Evolutionary conservation across 352 stramenopile genomes (phyloP).

Genomic region (Globisporangium nodosum): DNA sequence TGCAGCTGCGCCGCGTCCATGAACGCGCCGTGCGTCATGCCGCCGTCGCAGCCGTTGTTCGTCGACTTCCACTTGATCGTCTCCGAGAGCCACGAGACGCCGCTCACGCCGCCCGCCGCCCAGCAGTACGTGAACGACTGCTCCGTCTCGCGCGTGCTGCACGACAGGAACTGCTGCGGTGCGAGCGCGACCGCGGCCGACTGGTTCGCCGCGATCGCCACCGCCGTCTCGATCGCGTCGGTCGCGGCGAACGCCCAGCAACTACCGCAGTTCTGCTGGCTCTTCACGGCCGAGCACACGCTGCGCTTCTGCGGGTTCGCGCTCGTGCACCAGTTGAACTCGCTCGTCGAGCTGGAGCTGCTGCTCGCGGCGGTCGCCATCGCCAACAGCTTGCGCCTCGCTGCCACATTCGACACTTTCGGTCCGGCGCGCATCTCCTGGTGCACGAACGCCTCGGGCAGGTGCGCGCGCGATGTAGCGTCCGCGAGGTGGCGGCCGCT

Average conservation of each 20-base stretch:
- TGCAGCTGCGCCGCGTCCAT: slow-evolving; percentile 57
- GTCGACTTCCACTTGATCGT: slow-evolving; percentile 71
- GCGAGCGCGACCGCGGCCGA: slow-evolving; percentile 55
- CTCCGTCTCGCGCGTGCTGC: slow-evolving; percentile 55
- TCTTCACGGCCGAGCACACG: slow-evolving; percentile 76
- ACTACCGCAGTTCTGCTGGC: slow-evolving; percentile 75
- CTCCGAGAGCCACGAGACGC: slow-evolving; percentile 48
- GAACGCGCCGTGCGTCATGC: slow-evolving; percentile 80
- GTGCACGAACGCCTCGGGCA: slow-evolving; percentile 54
- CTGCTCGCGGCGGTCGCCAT: slow-evolving; percentile 11
- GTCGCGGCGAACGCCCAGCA: slow-evolving; percentile 77
- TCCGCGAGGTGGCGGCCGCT: slow-evolving; percentile 58
- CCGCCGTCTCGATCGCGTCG: slow-evolving; percentile 74
- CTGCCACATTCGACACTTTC: neutral
- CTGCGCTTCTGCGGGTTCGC: slow-evolving; percentile 57
- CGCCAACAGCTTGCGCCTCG: slow-evolving; percentile 18
- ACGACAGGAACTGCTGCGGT: slow-evolving; percentile 73
- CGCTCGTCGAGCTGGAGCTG: slow-evolving; percentile 12
- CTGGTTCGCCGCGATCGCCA: slow-evolving; percentile 59
- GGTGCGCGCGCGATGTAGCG: slow-evolving; percentile 23
- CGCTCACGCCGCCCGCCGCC: slow-evolving; percentile 29
- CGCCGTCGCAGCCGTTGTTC: slow-evolving; percentile 74
- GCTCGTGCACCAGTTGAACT: slow-evolving; percentile 70
- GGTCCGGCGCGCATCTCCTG: slow-evolving; percentile 36
- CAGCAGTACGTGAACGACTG: slow-evolving; percentile 79